These are phyloP conservation scores for Atkinsonella hypoxylon DNA, from an alignment of 2,329 filamentous ascomycete genomes.

Conservation along the genomic window DNA sequence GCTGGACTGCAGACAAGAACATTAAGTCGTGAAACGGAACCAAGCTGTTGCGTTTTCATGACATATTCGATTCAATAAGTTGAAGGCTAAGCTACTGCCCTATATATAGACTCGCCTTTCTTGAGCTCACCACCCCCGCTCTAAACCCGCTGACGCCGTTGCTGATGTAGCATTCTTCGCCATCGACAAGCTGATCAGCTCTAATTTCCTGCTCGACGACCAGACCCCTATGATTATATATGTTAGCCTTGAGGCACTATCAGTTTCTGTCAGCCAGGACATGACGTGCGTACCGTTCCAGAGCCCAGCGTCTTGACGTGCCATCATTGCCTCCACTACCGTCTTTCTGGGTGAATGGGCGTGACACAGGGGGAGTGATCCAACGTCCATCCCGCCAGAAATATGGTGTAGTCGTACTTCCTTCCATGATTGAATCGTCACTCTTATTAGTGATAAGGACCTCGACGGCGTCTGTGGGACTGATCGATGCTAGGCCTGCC, in stretches of 20 bases:
- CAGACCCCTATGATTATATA: constrained; percentile 30
- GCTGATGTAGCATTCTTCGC: constrained; percentile 78
- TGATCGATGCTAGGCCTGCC: constrained; percentile 43
- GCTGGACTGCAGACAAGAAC: not conserved
- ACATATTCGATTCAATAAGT: not conserved
- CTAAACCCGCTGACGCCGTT: constrained; percentile 78
- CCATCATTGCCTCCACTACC: constrained; percentile 71
- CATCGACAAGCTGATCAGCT: constrained; percentile 49
- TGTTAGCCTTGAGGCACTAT: not conserved
- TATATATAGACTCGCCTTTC: not conserved
- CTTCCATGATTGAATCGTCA: constrained; percentile 66
- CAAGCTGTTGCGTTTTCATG: not conserved
- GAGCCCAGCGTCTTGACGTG: constrained; percentile 72
- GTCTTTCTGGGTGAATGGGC: constrained; percentile 19
- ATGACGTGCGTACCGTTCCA: constrained; percentile 43
- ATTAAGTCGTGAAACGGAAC: not conserved
- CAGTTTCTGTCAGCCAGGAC: not conserved
- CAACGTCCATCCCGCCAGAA: constrained; percentile 62
- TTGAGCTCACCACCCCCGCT: constrained; percentile 28
- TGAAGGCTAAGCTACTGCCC: not conserved
- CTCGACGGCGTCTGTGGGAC: constrained; percentile 43
- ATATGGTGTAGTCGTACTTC: constrained; percentile 71
- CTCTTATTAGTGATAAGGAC: constrained; percentile 58
- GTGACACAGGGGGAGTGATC: constrained; percentile 64
- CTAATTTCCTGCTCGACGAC: constrained; percentile 53